These are phyloP conservation scores for Paecilomyces fulvus DNA, from an alignment of 2,329 filamentous ascomycete species.

Conservation along the genomic window DNA sequence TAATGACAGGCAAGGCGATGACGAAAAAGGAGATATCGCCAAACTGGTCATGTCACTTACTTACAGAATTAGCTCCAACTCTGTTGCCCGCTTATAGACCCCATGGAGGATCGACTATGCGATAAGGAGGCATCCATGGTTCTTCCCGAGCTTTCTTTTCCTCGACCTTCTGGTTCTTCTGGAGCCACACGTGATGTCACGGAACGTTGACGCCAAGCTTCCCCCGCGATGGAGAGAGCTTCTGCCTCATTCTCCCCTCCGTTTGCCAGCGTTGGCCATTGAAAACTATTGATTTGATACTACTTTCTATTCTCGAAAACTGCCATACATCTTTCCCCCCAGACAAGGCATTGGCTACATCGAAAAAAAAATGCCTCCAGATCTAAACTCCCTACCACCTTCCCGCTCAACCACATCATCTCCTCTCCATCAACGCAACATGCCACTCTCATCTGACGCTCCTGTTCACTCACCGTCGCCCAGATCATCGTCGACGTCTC, in stretches of 20 bases:
- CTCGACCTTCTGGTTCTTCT: background rate
- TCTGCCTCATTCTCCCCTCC: background rate
- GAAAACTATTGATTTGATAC: too few species aligned
- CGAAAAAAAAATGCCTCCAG: too few species aligned
- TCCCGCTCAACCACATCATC: constrained; percentile 42
- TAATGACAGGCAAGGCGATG: background rate
- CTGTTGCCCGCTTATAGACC: background rate
- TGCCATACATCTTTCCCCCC: too few species aligned
- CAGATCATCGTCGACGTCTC: constrained; percentile 58
- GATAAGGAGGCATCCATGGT: background rate
- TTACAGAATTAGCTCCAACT: background rate
- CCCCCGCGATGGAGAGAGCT: background rate
- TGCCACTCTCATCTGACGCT: constrained; percentile 23
- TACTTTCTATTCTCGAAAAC: too few species aligned
- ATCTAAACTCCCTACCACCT: constrained; percentile 53
- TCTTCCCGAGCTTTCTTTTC: background rate
- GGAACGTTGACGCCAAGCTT: background rate
- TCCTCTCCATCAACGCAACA: constrained; percentile 24
- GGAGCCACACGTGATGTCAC: background rate
- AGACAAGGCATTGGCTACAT: too few species aligned
- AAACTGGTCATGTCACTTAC: background rate
- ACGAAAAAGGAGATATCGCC: background rate
- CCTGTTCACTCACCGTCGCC: constrained; percentile 52
- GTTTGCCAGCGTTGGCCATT: too few species aligned
- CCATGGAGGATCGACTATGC: background rate